phyloP scores from a whole-genome alignment of 148 eudicot species.

The Rhododendron simsii region DNA sequence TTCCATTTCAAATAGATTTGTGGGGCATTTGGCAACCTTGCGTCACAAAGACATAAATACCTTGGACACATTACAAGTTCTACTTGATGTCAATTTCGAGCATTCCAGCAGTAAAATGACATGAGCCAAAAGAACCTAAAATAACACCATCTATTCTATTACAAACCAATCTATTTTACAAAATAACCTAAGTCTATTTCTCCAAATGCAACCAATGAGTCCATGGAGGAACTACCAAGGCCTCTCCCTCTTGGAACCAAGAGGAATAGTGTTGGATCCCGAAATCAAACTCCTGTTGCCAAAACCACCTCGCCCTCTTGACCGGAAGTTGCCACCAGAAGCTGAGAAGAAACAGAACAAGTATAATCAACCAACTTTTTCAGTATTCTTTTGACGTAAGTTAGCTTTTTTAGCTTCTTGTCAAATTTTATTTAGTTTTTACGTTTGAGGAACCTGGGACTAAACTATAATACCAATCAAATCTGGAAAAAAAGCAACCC shows the following conservation, averaged over 20 bases:
- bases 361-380: background rate
- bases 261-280: slow-evolving; percentile 65
- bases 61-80: background rate
- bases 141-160: background rate
- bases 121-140: background rate
- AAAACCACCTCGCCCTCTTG: slow-evolving; percentile 88
- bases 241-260: slow-evolving; percentile 33
- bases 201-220: background rate
- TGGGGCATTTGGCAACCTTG: background rate
- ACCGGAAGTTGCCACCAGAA: slow-evolving; percentile 68
- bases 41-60: background rate
- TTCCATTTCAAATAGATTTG: background rate
- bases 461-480: background rate
- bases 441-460: background rate
- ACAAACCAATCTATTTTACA: background rate
- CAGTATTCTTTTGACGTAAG: background rate
- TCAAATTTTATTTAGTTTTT: background rate
- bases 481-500: background rate
- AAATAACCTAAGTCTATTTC: background rate
- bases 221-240: slow-evolving; percentile 41
- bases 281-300: slow-evolving; percentile 61
- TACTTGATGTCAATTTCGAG: background rate
- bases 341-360: slow-evolving; percentile 18
- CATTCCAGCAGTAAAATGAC: background rate
- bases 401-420: background rate